Conservation (phyloP, 2,329 filamentous ascomycete species). For the Botrytis paeoniae region DNA sequence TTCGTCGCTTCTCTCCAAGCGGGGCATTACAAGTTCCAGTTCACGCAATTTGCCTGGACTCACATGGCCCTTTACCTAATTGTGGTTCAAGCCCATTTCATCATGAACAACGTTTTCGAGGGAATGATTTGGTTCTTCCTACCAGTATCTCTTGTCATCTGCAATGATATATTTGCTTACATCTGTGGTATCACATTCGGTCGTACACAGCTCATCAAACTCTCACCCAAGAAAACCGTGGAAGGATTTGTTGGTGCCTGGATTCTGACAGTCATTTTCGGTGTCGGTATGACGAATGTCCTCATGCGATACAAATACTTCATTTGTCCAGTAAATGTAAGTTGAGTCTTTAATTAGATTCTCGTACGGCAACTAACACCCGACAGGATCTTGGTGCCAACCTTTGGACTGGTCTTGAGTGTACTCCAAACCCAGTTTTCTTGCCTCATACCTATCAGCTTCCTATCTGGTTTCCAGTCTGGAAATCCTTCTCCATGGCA, state of each 20-base stretch:
- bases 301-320: conserved; percentile 94
- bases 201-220: conserved; percentile 92
- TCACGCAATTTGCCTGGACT: conserved; percentile 98
- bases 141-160: conserved; percentile 90
- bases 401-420: conserved; percentile 84
- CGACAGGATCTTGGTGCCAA: conserved; percentile 80
- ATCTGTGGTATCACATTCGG: conserved; percentile 97
- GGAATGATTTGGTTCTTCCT: conserved; percentile 99
- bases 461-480: conserved; percentile 67
- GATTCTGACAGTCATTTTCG: conserved; percentile 90
- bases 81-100: conserved; percentile 95
- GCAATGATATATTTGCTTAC: conserved; percentile 98
- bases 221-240: conserved; percentile 98
- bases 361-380: conserved; percentile 21
- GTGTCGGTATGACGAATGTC: conserved; percentile 75
- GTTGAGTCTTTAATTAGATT: conserved; percentile 29
- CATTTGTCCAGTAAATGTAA: conserved; percentile 88
- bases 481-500: conserved; percentile 70
- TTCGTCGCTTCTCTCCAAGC: conserved; percentile 94
- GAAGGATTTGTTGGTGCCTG: conserved; percentile 96
- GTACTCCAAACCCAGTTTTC: conserved; percentile 90
- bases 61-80: conserved; percentile 99
- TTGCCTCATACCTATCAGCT: conserved; percentile 71
- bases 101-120: conserved; percentile 99
- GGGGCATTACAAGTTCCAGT: conserved; percentile 96